Conservation (phyloP, 2,329 filamentous ascomycete species). For the Aspergillus viridinutans region DNA sequence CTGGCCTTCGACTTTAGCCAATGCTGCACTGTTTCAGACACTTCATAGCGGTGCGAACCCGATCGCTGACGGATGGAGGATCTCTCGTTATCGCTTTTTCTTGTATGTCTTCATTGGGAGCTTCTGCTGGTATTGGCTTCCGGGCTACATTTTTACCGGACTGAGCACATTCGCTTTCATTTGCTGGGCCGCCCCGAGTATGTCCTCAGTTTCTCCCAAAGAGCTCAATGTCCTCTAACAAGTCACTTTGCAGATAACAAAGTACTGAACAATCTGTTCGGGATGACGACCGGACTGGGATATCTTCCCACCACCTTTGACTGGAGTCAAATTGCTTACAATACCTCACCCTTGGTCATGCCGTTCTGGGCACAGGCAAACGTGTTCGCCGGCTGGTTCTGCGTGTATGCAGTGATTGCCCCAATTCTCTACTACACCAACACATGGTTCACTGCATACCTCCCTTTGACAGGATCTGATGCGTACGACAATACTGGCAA, state of each 20-base stretch:
- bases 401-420: constrained; percentile 33
- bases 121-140: constrained; percentile 27
- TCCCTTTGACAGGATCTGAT: constrained; percentile 25
- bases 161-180: constrained; percentile 30
- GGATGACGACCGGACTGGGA: constrained; percentile 35
- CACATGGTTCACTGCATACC: constrained; percentile 25
- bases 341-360: constrained; percentile 20
- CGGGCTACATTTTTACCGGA: constrained; percentile 27
- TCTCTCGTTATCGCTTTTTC: constrained; percentile 25
- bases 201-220: constrained; percentile 5
- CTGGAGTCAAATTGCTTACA: constrained; percentile 41
- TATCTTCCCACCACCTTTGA: constrained; percentile 51
- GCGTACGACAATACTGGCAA: constrained; percentile 43
- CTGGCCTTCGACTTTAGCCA: constrained; percentile 34
- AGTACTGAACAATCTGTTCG: constrained; percentile 42
- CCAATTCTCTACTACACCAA: constrained; percentile 32
- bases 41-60: constrained; percentile 34
- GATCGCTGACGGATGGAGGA: constrained; percentile 32
- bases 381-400: constrained; percentile 35
- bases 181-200: constrained; percentile 45
- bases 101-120: constrained; percentile 14
- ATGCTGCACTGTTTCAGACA: constrained; percentile 31
- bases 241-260: constrained; percentile 28
- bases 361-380: constrained; percentile 39
- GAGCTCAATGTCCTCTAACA: constrained; percentile 26